These are phyloP conservation scores for Geotrichum carabidarum DNA, from an alignment of 1,139 yeast genomes.

Conservation along the genomic window DNA sequence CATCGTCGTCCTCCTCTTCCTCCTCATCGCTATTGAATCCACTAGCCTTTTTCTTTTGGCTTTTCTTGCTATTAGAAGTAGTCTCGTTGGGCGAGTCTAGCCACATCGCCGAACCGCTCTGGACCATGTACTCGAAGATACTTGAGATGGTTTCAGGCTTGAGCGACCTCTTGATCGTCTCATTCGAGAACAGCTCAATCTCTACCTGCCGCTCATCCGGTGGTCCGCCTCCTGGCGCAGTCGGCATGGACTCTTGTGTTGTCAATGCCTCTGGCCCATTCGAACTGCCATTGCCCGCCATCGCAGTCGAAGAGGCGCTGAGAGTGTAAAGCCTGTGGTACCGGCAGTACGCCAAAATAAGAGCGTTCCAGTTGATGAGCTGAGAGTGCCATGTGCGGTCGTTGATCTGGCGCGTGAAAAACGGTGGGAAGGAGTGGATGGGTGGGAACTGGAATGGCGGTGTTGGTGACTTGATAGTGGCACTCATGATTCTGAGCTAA, in stretches of 20 bases:
- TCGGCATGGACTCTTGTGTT: not conserved
- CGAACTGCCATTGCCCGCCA: not conserved
- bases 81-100: constrained; percentile 4
- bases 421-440: constrained; percentile 84
- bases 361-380: constrained; percentile 52
- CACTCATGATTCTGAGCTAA: too few relatives aligned
- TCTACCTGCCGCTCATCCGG: constrained; percentile 14
- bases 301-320: constrained; percentile 31
- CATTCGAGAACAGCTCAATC: constrained; percentile 46
- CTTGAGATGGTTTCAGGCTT: constrained; percentile 51
- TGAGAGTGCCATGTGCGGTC: constrained; percentile 73
- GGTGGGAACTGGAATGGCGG: constrained; percentile 49
- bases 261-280: not conserved
- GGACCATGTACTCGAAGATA: constrained; percentile 56
- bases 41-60: constrained; percentile 12
- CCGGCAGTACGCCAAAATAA: constrained; percentile 56
- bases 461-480: not conserved
- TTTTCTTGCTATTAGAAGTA: not conserved
- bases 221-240: too few relatives aligned
- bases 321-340: constrained; percentile 51
- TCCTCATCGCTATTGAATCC: constrained; percentile 10
- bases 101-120: constrained; percentile 52
- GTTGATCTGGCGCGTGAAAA: constrained; percentile 86
- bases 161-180: constrained; percentile 49
- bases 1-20: constrained; percentile 8